Evolutionary conservation across 805 yeast genomes (phyloP), one percentile per base, ranked within the genome.

Genomic region (Cyberlindnera lachancei): DNA sequence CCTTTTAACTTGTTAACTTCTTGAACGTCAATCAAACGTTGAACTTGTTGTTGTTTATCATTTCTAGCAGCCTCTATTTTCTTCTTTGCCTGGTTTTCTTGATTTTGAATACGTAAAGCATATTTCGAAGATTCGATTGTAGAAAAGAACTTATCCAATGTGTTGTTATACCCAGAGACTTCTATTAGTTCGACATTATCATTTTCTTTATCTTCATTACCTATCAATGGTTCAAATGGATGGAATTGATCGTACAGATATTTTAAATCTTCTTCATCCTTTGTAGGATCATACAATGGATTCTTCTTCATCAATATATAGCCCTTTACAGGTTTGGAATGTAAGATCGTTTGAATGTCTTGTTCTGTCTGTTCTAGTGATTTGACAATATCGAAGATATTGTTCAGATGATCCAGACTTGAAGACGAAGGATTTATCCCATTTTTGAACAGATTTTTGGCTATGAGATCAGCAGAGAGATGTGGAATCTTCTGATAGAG

Each of bases 131-230:
- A 76, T 50, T 90, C 95, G 12, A 88, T 63, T 0, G 90, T 77
- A 0, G 96, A 85, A 52, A 83, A 90, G 50, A 83, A 90, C 25
- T 62, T 64, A 55, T 90, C 98, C 15, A 90, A 66, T 0, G 96
- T 79, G 36, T 72, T 70, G 50, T 86, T 88, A 54, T 86, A 90
- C 0, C 92, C 87, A 7, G 61, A 56, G 11, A 75, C 57, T 14
- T 60, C 62, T 3, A 69, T 62, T 15, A 76, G 48, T 15, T 61
- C 58, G n/a, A n/a, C n/a, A n/a, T n/a, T n/a, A n/a, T n/a, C n/a
- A n/a, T n/a, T n/a, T n/a, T n/a, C n/a, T 2, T 44, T 41, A 7
- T 58, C 64, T 2, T 44, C 43, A 8, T 58, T 55, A 9, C 54
- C 63, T 31, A 68, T 56, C 34, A 50, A 47, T 3, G 87, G 86